Conservation (phyloP, 768 basidiomycete genomes). For the Termitomyces sp. region DNA sequence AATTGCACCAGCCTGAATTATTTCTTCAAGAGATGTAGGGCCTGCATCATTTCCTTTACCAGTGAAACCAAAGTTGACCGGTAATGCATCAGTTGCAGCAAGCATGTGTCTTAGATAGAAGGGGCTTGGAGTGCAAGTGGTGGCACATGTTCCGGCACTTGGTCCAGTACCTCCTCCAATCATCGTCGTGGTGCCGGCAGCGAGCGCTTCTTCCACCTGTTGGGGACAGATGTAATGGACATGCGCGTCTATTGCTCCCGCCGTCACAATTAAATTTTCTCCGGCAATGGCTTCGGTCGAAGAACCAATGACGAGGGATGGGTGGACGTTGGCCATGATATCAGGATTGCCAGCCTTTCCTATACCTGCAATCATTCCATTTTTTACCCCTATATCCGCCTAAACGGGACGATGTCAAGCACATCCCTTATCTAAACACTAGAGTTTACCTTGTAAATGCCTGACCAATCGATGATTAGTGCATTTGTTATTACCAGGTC, state of each 20-base stretch:
- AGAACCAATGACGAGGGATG: conserved; percentile 74
- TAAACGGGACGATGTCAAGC: conserved; percentile 20
- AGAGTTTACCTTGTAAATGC: conserved; percentile 78
- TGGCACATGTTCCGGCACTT: conserved; percentile 83
- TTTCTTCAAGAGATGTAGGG: conserved; percentile 46
- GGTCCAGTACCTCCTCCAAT: conserved; percentile 97
- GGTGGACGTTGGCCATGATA: conserved; percentile 76
- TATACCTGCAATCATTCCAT: conserved; percentile 76
- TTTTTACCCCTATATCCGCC: conserved; percentile 93
- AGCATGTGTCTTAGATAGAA: conserved; percentile 92
- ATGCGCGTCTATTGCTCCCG: conserved; percentile 90
- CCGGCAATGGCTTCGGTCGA: conserved; percentile 95
- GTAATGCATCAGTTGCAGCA: conserved; percentile 81
- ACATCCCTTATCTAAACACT: not conserved
- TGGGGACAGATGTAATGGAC: conserved; percentile 96
- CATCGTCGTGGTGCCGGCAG: conserved; percentile 85
- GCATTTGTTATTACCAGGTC: conserved; percentile 96
- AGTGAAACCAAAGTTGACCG: conserved; percentile 93
- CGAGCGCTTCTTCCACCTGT: conserved; percentile 80
- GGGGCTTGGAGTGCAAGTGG: conserved; percentile 88
- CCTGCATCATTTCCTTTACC: conserved; percentile 96
- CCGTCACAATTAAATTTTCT: conserved; percentile 90
- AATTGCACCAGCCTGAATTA: conserved; percentile 15
- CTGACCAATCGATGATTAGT: conserved; percentile 89
- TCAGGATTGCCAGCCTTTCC: conserved; percentile 99